Evolutionary conservation across 2,329 filamentous ascomycete genomes (phyloP), one percentile per base, ranked within the genome.

Genomic region (Ophiostoma pallidulum): DNA sequence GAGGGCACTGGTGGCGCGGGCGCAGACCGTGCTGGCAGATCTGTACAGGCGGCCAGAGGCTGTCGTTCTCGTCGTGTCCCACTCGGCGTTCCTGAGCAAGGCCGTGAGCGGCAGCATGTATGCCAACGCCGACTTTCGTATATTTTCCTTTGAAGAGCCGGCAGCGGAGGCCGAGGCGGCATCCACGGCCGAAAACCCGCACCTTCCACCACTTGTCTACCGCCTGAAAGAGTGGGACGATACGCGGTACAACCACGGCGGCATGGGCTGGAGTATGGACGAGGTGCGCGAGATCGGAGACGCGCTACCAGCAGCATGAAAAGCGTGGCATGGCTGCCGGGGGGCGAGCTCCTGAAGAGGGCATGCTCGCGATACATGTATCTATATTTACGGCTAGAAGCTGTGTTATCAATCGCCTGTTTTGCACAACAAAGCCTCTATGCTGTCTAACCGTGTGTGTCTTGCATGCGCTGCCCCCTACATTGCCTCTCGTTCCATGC

Each of bases 71-170:
- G 79, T 84, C 0, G 78, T 85, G 4, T 76, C 75, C 2, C 80
- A 84, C 62, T 78, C 80, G 2, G 78, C 73, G 0, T 84, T 84
- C 59, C 56, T 84, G 52, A 65, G 79, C n/a, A 60, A 68, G 3
- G 77, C 71, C 8, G 71, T 84, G 8, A 71, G 69, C 8, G 73
- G 77, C 2, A 66, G 66, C 53, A 74, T 66, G 65, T 79, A 68
- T 56, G 74, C 72, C 58, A 84, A 84, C 52, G 75, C 74, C 10
- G 80, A 84, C 56, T 84, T 78, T 60, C 71, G 80, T 12, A 65
- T 83, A 26, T 84, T 83, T 56, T 70, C 76, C 16, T 78, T 79
- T 53, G 67, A 59, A 10, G 59, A 57, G 37, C 49, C 49, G 4
- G 14, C 38, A 6, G 16, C 40, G 1, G 44, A 35, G 2, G 45